A percentile compares a stretch with the other conserved stretches of the same genome.
Conservation (phyloP, 257 asterid genomes). For the Nicotiana otophora region DNA sequence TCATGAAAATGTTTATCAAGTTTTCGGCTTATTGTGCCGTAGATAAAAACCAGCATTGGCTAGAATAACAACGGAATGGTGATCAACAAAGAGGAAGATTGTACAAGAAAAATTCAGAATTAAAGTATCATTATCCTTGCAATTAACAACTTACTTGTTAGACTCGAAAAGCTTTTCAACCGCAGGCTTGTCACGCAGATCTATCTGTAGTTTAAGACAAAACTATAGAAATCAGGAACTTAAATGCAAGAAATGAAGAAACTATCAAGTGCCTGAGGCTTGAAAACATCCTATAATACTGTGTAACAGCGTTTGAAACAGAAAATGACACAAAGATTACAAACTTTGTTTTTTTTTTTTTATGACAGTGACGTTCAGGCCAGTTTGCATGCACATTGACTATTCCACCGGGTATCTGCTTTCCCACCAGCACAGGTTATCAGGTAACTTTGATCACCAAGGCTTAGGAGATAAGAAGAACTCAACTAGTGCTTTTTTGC, state of each 20-base stretch:
- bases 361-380: too few relatives aligned
- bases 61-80: neutral
- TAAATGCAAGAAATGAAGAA: neutral
- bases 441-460: too few relatives aligned
- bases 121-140: neutral
- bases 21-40: neutral
- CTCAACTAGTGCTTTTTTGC: too few relatives aligned
- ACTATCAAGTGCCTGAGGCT: neutral
- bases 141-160: conserved; percentile 53
- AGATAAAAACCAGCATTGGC: neutral
- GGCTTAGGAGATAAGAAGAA: too few relatives aligned
- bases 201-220: conserved; percentile 50
- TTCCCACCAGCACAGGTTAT: too few relatives aligned
- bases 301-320: neutral
- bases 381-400: too few relatives aligned
- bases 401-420: too few relatives aligned
- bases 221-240: conserved; percentile 10
- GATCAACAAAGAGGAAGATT: neutral
- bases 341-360: neutral
- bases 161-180: conserved; percentile 78
- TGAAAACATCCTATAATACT: neutral
- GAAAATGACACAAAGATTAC: neutral
- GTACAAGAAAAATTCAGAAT: neutral
- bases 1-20: neutral
- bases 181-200: conserved; percentile 81